Evolutionary conservation across 768 basidiomycete species (phyloP), one percentile per base, ranked within the genome.

Genomic region (Rhizopogon vesiculosus): DNA sequence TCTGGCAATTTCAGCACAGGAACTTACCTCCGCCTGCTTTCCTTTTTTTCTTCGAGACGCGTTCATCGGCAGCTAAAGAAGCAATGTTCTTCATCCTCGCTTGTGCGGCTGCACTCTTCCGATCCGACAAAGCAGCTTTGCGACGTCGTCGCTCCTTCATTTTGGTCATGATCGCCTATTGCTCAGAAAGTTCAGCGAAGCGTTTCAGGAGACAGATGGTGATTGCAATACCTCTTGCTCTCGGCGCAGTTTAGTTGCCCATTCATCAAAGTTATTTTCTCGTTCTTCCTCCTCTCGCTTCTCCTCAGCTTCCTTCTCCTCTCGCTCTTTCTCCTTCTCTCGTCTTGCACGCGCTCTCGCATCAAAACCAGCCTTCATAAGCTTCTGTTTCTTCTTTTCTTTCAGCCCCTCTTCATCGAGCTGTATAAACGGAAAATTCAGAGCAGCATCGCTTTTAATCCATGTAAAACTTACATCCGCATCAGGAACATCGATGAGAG

Each of bases 31-130:
- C 85, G 7, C 82, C 86, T 7, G 76, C 86, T 74, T 91, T 94
- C 52, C 90, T 84, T 67, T 90, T 89, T 76, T 91, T 93, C 72
- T 89, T 92, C 1, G 87, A 76, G 12, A 88, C 79, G 2, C 86
- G 80, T 42, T 92, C 90, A 56, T 98, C 97, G 2, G 86, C 86
- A 0, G 97, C 96, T 40, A 99, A 75, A 45, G 83, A 88, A 1
- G 96, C 93, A 38, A 99, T 97, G 59, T 83, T 91, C 75, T 96
- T 96, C 96, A 98, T 97, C 60, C 95, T 76, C 31, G 89, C 91
- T 70, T 98, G 97, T 0, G 95, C 87, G 16, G 93, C 95, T 12
- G 95, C 92, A 61, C 92, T 93, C 73, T 98, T 97, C 51, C 97
- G 76, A 68, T 99, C 94, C 29, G 79, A 86, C 45, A 98, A 73